Evolutionary conservation across 306 rosid genomes (phyloP), one percentile per base, ranked within the genome.

Genomic region (Casuarina glauca): DNA sequence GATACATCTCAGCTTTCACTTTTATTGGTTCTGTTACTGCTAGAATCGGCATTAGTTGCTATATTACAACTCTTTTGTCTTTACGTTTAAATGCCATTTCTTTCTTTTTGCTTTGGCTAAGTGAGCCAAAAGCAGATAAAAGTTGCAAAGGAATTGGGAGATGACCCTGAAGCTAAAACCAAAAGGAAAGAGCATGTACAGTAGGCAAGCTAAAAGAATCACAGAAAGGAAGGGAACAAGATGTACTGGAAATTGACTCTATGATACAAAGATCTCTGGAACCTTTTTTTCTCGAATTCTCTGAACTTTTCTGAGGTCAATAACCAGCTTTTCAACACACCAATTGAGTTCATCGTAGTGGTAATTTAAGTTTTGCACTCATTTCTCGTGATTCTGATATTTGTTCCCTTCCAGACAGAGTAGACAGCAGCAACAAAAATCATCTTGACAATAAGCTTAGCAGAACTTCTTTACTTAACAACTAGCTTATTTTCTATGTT

Each of bases 31-130:
- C 19, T 36, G 39, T 26, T 19, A 26, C 26, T 76, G 46, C 55
- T 78, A 15, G 53, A 60, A 43, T 19, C 67, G 10, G 74, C 55
- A 49, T 53, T 42, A 15, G 78, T 49, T 69, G 52, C 57, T 61
- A 15, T 38, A 5, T 50, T 51, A 45, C 39, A 49, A 55, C 49
- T 52, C 42, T 44, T 49, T 12, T 76, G 62, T 54, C n/a, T 0
- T 15, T 74, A 69, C 51, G 26, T 46, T 15, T 50, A 49, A 46
- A 48, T 64, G 54, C 53, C 66, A n/a, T 39, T 17, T 70, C 49
- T 53, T 64, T n/a, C 43, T 15, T 36, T 51, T 12, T 69, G 39
- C 63, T 80, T 46, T 80, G 72, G 55, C 20, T 20, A 55, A 55
- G 62, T 19, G 19, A 19, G 4, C 61, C 20, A 17, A n/a, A 3